Evolutionary conservation across 139 green algal genomes (phyloP), one percentile per base, ranked within the genome.

Genomic region (Chlorella sp.): DNA sequence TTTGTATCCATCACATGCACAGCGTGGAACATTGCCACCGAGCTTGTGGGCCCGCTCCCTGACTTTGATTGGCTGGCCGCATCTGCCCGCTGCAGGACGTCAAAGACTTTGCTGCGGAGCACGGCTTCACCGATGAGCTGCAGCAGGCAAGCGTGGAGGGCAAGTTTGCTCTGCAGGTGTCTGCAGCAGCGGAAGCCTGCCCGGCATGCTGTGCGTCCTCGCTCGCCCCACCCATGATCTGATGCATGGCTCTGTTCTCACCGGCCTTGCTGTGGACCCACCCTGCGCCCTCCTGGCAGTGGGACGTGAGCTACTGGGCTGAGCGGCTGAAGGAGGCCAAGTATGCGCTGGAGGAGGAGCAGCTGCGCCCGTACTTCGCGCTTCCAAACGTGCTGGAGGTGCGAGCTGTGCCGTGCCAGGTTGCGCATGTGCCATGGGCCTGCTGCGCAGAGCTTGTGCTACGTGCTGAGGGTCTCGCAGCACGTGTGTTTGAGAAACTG

Each of bases 311-410:
- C 39, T 99, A 93, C 91, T 99, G 96, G 96, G 93, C 88, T 25
- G 85, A 91, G 70, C 55, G 88, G 7, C 73, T 91, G 25, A 88
- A 90, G 38, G 94, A 98, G 89, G 89, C 85, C 41, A 91, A 93
- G 85, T 97, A 96, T 82, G 84, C 93, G 78, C 91, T 99, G 74
- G 97, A 89, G 44, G 97, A 99, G 78, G 97, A 99, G 93, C 90
- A 97, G 88, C 92, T 98, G 82, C 90, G 97, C 17, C 97, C 97
- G 1, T 99, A 98, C 91, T 99, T 99, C 85, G 84, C 96, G 1
- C 92, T 99, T 72, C 96, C 95, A 26, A 93, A 89, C 34, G 97
- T 99, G 55, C 89, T 99, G 68, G 86, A 98, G 4, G 96, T 96
- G 30, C 90, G 69, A 7, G 34, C n/a, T n/a, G 74, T 51, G 34